phyloP scores from a whole-genome alignment of 73 alveolate genomes.

The Symbiodinium natans region DNA sequence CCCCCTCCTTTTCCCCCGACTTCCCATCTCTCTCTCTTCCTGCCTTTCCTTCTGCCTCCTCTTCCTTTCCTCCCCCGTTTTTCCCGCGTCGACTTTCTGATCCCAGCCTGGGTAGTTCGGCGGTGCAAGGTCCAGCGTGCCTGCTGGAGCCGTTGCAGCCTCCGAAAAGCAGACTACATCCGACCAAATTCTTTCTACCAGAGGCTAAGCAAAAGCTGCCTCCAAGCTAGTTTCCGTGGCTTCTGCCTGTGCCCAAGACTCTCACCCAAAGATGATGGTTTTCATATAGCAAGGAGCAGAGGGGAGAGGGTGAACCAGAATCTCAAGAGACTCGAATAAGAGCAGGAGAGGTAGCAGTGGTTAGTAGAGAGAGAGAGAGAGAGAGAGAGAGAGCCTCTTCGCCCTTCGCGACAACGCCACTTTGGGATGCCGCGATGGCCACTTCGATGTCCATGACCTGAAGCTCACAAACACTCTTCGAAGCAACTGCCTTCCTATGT shows the following conservation, averaged over 20 bases:
- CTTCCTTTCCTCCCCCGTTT: neutral
- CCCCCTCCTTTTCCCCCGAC: neutral
- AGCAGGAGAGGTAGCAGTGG: too few relatives aligned
- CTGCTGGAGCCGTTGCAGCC: conserved; percentile 28
- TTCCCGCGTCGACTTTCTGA: neutral
- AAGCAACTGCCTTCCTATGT: too few relatives aligned
- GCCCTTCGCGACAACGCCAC: conserved; percentile 29
- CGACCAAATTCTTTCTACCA: too few relatives aligned
- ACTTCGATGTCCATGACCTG: conserved; percentile 69
- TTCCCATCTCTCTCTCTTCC: neutral
- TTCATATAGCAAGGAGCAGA: neutral
- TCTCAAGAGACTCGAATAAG: too few relatives aligned
- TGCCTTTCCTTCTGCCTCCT: neutral
- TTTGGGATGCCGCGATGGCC: conserved; percentile 70
- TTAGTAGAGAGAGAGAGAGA: neutral
- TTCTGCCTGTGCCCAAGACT: neutral
- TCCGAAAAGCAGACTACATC: neutral
- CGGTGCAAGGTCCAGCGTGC: conserved; percentile 77
- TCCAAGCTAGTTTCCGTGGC: conserved; percentile 5
- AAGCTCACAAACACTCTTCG: neutral
- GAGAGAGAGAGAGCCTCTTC: conserved; percentile 5
- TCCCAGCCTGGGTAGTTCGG: conserved; percentile 57
- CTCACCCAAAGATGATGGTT: neutral
- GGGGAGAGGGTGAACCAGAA: too few relatives aligned
- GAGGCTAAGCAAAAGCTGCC: neutral